Evolutionary conservation across 306 rosid genomes (phyloP), one percentile per base, ranked within the genome.

Genomic region (Cyamopsis tetragonoloba): DNA sequence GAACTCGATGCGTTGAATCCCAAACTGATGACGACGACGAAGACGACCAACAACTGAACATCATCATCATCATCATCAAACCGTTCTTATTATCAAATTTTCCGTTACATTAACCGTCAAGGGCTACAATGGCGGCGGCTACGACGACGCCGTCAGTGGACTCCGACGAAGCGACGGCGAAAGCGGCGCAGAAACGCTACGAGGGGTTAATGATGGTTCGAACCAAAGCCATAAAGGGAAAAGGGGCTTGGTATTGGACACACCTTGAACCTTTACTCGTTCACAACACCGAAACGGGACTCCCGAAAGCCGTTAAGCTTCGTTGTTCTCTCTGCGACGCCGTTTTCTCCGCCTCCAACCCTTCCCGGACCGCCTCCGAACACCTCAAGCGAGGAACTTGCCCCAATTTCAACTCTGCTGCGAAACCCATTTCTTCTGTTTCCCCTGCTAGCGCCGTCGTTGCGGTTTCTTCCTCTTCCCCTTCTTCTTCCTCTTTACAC

Each of bases 181-280:
- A 89, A 76, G 78, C 89, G 24, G 84, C 84, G 42, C 82, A 83
- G 24, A 92, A 92, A 58, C 86, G 98, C 15, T 92, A 81, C 73
- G 96, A 92, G 65, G 96, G 98, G 9, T 54, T 92, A 44, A 74
- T 87, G 5, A 82, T 69, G 89, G 98, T 92, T 46, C 87, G 98
- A 27, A 86, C 74, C 55, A 92, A 92, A 60, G 98, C 98, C 10
- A 77, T 92, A 53, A 92, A 87, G 72, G 98, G 98, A 0, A 92
- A 92, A 79, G 98, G 98, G 3, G 98, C 98, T 14, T 92, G 98
- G 98, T 92, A 92, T 60, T 92, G 98, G 98, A 77, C 80, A 6
- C 98, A 89, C 87, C 58, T 92, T 10, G 96, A 92, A 68, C 98
- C 98, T 46, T 19, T 92, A 15, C 74, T 92, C 26, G 78, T 85